These are phyloP conservation scores for Truncatella angustata DNA, from an alignment of 2,329 filamentous ascomycete species.

Conservation along the genomic window DNA sequence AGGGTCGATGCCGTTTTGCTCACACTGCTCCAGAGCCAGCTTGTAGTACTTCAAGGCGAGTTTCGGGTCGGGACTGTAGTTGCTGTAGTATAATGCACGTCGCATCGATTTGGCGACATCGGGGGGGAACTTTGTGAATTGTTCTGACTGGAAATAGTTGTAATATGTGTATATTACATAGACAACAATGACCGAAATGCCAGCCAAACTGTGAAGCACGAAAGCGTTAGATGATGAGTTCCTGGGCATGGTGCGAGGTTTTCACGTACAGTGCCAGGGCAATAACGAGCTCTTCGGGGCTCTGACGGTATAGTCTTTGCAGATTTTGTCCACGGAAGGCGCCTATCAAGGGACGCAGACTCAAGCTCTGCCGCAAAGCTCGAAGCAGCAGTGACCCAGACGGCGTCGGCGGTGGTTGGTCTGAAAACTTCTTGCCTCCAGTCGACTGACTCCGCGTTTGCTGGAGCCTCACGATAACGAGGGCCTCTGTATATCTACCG, in stretches of 20 bases:
- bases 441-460: constrained; percentile 24
- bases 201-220: constrained; percentile 31
- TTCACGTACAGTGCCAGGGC: constrained; percentile 39
- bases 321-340: constrained; percentile 38
- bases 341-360: constrained; percentile 32
- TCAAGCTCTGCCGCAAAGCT: constrained; percentile 31
- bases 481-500: constrained; percentile 9
- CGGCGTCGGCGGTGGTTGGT: constrained; percentile 23
- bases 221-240: constrained; percentile 27
- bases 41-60: constrained; percentile 82
- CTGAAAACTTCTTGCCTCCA: constrained; percentile 13
- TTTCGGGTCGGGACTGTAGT: constrained; percentile 70
- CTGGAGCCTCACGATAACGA: constrained; percentile 14
- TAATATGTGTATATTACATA: constrained; percentile 48
- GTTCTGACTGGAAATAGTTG: constrained; percentile 52
- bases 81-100: constrained; percentile 82
- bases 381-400: constrained; percentile 23
- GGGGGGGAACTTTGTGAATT: constrained; percentile 62
- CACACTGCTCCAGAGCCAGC: constrained; percentile 71
- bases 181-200: constrained; percentile 27
- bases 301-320: constrained; percentile 36
- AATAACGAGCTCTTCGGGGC: constrained; percentile 41
- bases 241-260: neutral
- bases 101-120: constrained; percentile 76
- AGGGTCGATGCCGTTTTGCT: constrained; percentile 75